Conservation (phyloP, 192 early-diverging fungal genomes). For the Coemansia furcata region DNA sequence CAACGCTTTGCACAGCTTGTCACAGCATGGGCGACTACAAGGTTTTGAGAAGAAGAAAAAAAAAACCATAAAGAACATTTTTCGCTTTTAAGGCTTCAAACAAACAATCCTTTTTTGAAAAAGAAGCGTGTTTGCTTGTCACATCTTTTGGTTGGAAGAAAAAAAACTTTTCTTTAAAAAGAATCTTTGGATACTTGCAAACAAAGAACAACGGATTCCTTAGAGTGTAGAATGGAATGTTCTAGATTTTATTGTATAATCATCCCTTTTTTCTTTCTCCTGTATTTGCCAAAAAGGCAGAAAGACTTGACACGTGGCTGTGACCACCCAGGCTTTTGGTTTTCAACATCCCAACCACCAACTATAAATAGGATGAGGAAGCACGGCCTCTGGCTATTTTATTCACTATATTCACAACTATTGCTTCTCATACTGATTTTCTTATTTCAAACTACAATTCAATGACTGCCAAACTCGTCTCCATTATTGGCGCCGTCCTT, state of each 20-base stretch:
- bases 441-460: not conserved
- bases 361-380: too few species aligned
- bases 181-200: too few species aligned
- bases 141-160: too few species aligned
- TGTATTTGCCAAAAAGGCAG: not conserved
- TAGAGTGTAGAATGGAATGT: not conserved
- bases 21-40: constrained; percentile 18
- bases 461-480: not conserved
- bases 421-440: not conserved
- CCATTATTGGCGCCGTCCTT: not conserved
- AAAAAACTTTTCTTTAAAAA: too few species aligned
- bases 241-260: not conserved
- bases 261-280: not conserved
- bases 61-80: too few species aligned
- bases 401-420: too few species aligned
- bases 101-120: too few species aligned
- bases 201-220: not conserved
- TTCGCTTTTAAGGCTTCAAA: too few species aligned
- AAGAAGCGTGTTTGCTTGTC: too few species aligned
- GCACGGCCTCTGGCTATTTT: not conserved
- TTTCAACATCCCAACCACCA: too few species aligned
- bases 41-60: constrained; percentile 6
- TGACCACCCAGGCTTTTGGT: too few species aligned
- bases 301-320: too few species aligned
- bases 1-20: constrained; percentile 11